Percentiles rank a stretch among this genome's conserved stretches.
Evolutionary conservation across 305 asterid genomes (phyloP).

Genomic region (Solanum hybrid): DNA sequence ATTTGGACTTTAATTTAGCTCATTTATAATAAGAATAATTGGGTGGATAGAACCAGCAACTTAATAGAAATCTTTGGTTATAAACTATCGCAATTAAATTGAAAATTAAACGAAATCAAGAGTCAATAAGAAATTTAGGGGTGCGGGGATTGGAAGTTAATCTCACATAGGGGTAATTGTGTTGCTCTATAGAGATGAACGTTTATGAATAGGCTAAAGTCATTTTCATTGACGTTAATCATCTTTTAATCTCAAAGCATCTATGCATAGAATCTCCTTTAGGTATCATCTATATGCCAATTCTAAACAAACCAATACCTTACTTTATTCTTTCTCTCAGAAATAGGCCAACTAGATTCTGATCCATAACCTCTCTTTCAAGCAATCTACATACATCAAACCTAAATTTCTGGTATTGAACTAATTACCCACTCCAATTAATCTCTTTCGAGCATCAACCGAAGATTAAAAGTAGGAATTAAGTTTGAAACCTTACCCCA

Average conservation of each 20-base stretch:
- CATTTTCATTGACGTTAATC: neutral
- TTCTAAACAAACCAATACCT: neutral
- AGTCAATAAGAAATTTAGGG: neutral
- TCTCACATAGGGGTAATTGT: neutral
- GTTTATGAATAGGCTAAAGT: neutral
- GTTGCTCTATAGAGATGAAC: neutral
- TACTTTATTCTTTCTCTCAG: neutral
- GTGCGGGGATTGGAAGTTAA: neutral
- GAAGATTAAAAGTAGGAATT: neutral
- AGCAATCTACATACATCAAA: neutral
- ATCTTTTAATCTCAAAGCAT: neutral
- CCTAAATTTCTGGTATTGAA: neutral
- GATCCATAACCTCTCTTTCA: neutral
- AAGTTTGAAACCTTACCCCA: neutral
- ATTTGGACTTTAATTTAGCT: neutral
- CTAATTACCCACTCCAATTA: neutral
- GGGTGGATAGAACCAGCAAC: neutral
- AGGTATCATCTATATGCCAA: neutral
- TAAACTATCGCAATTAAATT: too few species aligned
- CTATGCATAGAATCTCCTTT: neutral
- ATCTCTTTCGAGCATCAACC: neutral
- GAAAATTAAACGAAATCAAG: neutral
- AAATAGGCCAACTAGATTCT: neutral
- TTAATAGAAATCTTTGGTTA: neutral
- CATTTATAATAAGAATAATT: neutral